These are phyloP conservation scores for Alternaria viburni DNA, from an alignment of 2,329 filamentous ascomycete species.

Conservation along the genomic window DNA sequence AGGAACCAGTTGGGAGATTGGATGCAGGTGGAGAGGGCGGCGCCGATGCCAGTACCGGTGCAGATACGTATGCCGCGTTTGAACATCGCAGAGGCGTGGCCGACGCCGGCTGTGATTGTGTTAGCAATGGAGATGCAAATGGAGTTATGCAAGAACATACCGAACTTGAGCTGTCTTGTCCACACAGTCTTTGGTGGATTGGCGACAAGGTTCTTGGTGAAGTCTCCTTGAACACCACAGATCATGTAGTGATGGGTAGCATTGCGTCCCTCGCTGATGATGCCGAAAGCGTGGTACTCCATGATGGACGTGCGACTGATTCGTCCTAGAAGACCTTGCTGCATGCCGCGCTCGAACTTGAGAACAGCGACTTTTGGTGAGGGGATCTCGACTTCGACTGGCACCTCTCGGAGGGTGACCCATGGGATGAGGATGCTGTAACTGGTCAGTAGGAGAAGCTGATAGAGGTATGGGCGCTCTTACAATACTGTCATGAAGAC, in stretches of 20 bases:
- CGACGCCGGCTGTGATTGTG: conserved; percentile 35
- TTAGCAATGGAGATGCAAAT: conserved; percentile 12
- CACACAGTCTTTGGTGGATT: conserved; percentile 43
- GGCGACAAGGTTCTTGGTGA: conserved; percentile 40
- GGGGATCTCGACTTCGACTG: conserved; percentile 43
- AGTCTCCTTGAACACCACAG: conserved; percentile 47
- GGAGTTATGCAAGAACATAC: conserved; percentile 21
- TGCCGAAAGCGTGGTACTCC: conserved; percentile 48
- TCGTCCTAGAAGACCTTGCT: conserved; percentile 43
- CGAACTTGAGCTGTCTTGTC: conserved; percentile 46
- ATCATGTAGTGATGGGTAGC: conserved; percentile 44
- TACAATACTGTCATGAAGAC: conserved; percentile 47
- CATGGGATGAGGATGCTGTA: conserved; percentile 41
- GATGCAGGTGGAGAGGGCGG: conserved; percentile 45
- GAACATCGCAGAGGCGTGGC: conserved; percentile 46
- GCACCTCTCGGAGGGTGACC: conserved; percentile 45
- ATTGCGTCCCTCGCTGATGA: conserved; percentile 44
- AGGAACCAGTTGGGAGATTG: conserved; percentile 46
- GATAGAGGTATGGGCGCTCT: background rate
- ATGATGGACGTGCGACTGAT: conserved; percentile 47
- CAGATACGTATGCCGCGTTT: conserved; percentile 45
- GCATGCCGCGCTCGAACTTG: conserved; percentile 45
- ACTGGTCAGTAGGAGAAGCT: conserved; percentile 8
- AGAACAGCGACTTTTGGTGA: conserved; percentile 45
- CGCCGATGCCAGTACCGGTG: conserved; percentile 46